Conservation (phyloP, 768 basidiomycete genomes). For the Tricholoma hemisulphureum region DNA sequence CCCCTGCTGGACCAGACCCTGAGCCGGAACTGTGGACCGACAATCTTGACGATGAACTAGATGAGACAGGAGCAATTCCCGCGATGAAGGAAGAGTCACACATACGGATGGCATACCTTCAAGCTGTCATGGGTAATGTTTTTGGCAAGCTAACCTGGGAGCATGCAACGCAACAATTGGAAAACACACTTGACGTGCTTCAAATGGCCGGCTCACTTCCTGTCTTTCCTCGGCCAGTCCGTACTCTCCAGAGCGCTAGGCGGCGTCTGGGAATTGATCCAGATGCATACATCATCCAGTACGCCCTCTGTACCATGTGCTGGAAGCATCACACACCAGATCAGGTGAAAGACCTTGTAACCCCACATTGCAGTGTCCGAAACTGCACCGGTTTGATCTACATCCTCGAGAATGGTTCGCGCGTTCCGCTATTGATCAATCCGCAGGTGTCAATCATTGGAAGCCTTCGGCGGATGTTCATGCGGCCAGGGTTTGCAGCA, state of each 20-base stretch:
- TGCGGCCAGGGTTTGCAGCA: background rate
- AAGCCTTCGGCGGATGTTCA: slow-evolving; percentile 5
- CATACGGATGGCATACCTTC: slow-evolving; percentile 1
- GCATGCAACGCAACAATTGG: background rate
- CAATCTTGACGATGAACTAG: no score
- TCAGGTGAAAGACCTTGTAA: background rate
- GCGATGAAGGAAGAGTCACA: slow-evolving; percentile 1
- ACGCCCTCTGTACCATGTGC: background rate
- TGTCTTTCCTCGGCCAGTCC: slow-evolving; percentile 11
- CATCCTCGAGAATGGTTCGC: background rate
- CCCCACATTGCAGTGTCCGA: background rate
- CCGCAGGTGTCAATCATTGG: slow-evolving; percentile 6
- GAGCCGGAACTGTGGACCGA: no score
- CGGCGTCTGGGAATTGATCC: slow-evolving; percentile 1
- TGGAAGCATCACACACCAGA: slow-evolving; percentile 3
- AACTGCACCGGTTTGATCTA: background rate
- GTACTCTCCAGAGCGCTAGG: slow-evolving; percentile 15
- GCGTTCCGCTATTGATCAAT: background rate
- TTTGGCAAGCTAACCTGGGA: slow-evolving; percentile 2
- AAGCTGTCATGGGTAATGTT: slow-evolving; percentile 7
- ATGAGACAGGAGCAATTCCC: no score
- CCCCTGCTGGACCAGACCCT: no score
- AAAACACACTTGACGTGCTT: slow-evolving; percentile 5
- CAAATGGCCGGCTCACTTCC: slow-evolving; percentile 10
- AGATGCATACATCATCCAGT: slow-evolving; percentile 4